Conservation (phyloP, 2,329 filamentous ascomycete genomes). For the Trichoderma harzianum region DNA sequence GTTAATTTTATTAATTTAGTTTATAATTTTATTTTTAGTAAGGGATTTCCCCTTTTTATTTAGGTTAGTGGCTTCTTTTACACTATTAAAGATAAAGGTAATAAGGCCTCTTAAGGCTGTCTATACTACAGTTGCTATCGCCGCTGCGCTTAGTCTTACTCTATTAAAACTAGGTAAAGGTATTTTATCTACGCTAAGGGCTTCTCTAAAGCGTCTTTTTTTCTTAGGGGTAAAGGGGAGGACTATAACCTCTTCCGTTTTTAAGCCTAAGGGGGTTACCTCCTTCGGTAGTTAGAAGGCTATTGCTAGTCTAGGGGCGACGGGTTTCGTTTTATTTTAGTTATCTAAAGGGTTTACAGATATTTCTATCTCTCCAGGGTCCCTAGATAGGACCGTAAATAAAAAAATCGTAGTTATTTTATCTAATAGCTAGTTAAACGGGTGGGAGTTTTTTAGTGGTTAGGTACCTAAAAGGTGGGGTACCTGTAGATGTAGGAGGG, state of each 20-base stretch:
- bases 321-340: neutral
- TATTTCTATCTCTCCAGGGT: neutral
- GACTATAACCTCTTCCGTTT: neutral
- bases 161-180: neutral
- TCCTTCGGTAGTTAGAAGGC: neutral
- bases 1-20: neutral
- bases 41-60: neutral
- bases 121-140: too few relatives aligned
- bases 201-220: neutral
- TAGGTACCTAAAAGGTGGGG: neutral
- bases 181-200: neutral
- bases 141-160: neutral
- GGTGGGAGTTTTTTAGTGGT: neutral
- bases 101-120: neutral
- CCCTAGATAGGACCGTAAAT: neutral
- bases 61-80: neutral
- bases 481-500: conserved; percentile 7
- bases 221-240: neutral
- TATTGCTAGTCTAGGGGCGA: neutral
- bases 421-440: neutral
- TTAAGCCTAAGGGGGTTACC: neutral
- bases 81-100: neutral
- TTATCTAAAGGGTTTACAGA: neutral
- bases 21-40: neutral
- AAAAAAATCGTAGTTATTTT: neutral